Evolutionary conservation across 2,329 filamentous ascomycete genomes (phyloP), one percentile per base, ranked within the genome.

Genomic region (Pseudocercospora crystallina): DNA sequence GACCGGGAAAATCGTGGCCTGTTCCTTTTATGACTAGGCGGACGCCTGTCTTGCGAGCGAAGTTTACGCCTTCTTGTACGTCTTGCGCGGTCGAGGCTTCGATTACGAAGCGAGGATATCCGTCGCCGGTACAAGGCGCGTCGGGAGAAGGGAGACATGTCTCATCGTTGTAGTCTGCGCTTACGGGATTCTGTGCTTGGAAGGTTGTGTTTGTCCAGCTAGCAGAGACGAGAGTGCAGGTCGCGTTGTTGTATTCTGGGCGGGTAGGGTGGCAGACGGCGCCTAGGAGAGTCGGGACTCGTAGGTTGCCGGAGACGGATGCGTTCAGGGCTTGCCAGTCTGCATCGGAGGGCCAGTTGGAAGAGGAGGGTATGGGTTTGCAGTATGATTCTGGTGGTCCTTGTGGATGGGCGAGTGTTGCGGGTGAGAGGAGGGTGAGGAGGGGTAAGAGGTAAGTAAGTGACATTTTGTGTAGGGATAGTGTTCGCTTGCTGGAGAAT

Each of bases 271-370:
- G 81, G 60, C 81, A 85, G 0, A 75, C 68, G 2, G 73, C 64
- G 0, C 73, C 81, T 2, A 83, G 60, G 0, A 82, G 81, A 2
- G 76, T 65, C 0, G 78, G 81, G 10, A 73, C 70, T 36, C 84
- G 69, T 29, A 85, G 67, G 3, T 68, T 70, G 1, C 79, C 80
- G 15, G 69, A 67, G 2, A 84, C 68, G 1, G 80, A 75, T 12
- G 62, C 47, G 59, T 85, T 83, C 44, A 85, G 73, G 0, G 60
- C 47, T 5, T 67, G 57, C 81, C 82, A 85, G 4, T 67, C 64
- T 1, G 58, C 39, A 0, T 56, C 15, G 0, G 67, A 65, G 0
- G 82, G 82, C 80, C 82, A 86, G 60, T 47, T 44, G 3, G 20
- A 7, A 7, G 20, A 26, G 20, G 20, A 26, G 20, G 20, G 4